A percentile compares a stretch with the other conserved stretches of the same genome.
These are phyloP conservation scores for Pythium vanterpoolii DNA, from an alignment of 352 stramenopile species.

Conservation along the genomic window DNA sequence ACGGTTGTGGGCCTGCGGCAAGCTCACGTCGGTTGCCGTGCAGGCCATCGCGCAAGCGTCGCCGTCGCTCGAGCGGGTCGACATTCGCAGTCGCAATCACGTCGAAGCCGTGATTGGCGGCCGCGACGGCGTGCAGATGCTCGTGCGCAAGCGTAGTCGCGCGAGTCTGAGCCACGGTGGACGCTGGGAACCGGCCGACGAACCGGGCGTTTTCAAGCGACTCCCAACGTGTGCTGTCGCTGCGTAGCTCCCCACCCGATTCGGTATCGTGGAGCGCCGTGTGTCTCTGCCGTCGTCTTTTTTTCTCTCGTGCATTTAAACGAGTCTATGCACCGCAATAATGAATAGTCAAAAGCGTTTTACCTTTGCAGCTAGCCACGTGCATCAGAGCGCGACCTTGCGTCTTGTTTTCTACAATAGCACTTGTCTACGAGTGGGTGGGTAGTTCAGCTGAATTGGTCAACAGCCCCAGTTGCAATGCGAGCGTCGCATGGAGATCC, in stretches of 20 bases:
- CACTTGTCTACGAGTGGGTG: not conserved
- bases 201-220: slow-evolving; percentile 76
- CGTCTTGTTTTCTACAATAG: too few species aligned
- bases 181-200: slow-evolving; percentile 67
- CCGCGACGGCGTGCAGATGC: slow-evolving; percentile 65
- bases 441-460: not conserved
- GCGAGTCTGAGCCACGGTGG: slow-evolving; percentile 61
- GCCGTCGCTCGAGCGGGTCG: slow-evolving; percentile 58
- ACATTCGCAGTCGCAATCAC: slow-evolving; percentile 76
- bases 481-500: slow-evolving; percentile 61
- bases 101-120: slow-evolving; percentile 77
- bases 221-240: slow-evolving; percentile 45
- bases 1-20: slow-evolving; percentile 78
- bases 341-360: too few species aligned
- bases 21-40: slow-evolving; percentile 72
- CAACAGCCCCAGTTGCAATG: slow-evolving; percentile 38
- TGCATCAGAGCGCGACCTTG: not conserved
- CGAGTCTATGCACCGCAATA: not conserved
- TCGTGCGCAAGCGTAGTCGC: slow-evolving; percentile 47
- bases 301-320: not conserved
- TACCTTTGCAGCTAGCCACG: not conserved
- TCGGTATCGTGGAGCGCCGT: not conserved
- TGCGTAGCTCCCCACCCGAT: slow-evolving; percentile 30
- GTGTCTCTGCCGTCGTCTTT: slow-evolving; percentile 5
- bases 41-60: slow-evolving; percentile 65